Conservation (phyloP, 2,329 filamentous ascomycete species). For the Neonectria ditissima region DNA sequence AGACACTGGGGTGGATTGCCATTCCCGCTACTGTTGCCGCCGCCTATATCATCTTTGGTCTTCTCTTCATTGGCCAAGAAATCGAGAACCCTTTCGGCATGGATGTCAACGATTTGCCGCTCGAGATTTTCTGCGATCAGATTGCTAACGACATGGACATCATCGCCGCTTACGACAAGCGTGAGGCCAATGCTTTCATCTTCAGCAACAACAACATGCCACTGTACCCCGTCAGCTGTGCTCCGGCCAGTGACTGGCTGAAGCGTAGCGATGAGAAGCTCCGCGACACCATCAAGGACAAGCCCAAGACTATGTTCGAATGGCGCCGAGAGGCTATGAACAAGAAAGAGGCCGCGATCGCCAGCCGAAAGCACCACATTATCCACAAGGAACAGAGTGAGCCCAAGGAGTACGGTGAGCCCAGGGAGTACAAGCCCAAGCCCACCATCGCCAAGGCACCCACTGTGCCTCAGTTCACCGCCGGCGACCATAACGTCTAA, state of each 20-base stretch:
- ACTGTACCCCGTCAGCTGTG: conserved; percentile 65
- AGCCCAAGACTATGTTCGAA: conserved; percentile 52
- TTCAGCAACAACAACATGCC: conserved; percentile 60
- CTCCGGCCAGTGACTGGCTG: conserved; percentile 54
- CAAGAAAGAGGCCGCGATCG: conserved; percentile 33
- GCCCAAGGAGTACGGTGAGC: conserved; percentile 8
- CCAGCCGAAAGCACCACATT: conserved; percentile 18
- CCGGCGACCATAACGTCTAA: conserved; percentile 44
- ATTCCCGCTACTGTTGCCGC: conserved; percentile 80
- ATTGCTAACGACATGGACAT: conserved; percentile 80
- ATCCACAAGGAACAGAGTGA: not conserved
- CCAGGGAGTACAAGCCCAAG: conserved; percentile 10
- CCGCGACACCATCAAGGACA: conserved; percentile 54
- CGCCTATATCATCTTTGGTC: conserved; percentile 85
- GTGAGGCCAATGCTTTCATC: conserved; percentile 48
- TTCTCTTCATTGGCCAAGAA: conserved; percentile 79
- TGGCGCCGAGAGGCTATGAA: conserved; percentile 43
- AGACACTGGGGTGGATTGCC: conserved; percentile 74
- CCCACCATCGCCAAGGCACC: conserved; percentile 10
- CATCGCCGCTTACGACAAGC: conserved; percentile 67
- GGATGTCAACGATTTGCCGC: conserved; percentile 84
- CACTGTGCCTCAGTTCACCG: conserved; percentile 21
- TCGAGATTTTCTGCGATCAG: conserved; percentile 82
- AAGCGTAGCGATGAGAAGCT: conserved; percentile 55
- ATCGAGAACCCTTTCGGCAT: conserved; percentile 88